These are phyloP conservation scores for Venturia asperata DNA, from an alignment of 2,329 filamentous ascomycete genomes.

Conservation along the genomic window DNA sequence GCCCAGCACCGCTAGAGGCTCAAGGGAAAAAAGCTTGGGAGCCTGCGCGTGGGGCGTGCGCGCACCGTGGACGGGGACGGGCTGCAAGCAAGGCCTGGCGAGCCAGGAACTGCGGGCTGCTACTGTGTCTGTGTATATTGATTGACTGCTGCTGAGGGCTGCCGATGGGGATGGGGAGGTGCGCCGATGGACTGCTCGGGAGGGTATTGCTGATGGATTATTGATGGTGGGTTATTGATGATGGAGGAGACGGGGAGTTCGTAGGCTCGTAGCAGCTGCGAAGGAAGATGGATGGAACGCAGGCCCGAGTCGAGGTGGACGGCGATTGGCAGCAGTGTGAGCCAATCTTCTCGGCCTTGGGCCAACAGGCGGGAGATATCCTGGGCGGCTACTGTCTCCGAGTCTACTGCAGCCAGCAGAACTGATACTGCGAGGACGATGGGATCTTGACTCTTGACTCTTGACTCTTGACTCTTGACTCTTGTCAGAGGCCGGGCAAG, in stretches of 20 bases:
- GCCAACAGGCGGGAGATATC: not conserved
- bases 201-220: not conserved
- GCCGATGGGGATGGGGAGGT: not conserved
- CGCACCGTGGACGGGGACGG: not conserved
- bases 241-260: too few species aligned
- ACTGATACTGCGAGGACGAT: not conserved
- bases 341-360: slow-evolving; percentile 13
- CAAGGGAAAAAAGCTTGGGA: slow-evolving; percentile 12
- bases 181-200: not conserved
- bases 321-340: not conserved
- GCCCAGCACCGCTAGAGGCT: slow-evolving; percentile 6
- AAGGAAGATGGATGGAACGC: not conserved
- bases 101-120: not conserved
- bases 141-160: not conserved
- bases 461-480: not conserved
- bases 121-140: too few species aligned
- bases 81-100: slow-evolving; percentile 9
- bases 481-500: not conserved
- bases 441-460: not conserved
- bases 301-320: not conserved
- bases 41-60: not conserved
- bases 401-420: slow-evolving; percentile 6
- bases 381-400: not conserved
- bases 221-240: not conserved
- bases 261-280: too few species aligned